These are phyloP conservation scores for Triticum timopheevii DNA, from an alignment of 176 grass and related monocot genomes.

Conservation along the genomic window DNA sequence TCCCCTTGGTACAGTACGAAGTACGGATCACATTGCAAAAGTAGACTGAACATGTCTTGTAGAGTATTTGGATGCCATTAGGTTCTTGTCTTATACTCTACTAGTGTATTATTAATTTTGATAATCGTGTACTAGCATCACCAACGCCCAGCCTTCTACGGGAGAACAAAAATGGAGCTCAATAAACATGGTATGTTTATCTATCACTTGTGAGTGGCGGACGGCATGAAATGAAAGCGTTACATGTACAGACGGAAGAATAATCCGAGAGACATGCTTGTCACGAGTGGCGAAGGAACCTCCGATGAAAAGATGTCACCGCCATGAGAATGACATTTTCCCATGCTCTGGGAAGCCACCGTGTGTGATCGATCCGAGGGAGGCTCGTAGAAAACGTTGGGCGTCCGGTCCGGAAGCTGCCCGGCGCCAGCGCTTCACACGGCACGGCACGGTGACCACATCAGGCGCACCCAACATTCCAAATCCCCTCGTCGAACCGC, in stretches of 20 bases:
- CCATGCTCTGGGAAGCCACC: slow-evolving; percentile 9
- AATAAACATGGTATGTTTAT: neutral
- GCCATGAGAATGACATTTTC: slow-evolving; percentile 36
- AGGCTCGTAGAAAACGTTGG: slow-evolving; percentile 11
- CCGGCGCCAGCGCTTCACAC: neutral
- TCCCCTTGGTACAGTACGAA: neutral
- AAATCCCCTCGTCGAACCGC: slow-evolving; percentile 38
- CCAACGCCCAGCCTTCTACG: too few relatives aligned
- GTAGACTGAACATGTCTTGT: neutral
- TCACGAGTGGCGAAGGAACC: neutral
- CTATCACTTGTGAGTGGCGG: too few relatives aligned
- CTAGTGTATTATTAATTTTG: neutral
- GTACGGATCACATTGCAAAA: neutral
- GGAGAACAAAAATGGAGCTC: neutral
- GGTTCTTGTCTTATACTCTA: neutral
- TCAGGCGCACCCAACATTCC: neutral
- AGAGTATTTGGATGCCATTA: neutral
- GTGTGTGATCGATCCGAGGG: neutral
- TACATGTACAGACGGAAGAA: neutral
- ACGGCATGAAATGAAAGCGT: neutral
- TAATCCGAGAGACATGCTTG: neutral
- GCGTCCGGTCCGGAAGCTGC: slow-evolving; percentile 10
- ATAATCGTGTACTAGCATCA: too few relatives aligned
- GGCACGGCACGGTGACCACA: slow-evolving; percentile 8
- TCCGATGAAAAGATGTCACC: neutral